Evolutionary conservation across 2,329 filamentous ascomycete species (phyloP).

Genomic region (Basipetospora sp.): DNA sequence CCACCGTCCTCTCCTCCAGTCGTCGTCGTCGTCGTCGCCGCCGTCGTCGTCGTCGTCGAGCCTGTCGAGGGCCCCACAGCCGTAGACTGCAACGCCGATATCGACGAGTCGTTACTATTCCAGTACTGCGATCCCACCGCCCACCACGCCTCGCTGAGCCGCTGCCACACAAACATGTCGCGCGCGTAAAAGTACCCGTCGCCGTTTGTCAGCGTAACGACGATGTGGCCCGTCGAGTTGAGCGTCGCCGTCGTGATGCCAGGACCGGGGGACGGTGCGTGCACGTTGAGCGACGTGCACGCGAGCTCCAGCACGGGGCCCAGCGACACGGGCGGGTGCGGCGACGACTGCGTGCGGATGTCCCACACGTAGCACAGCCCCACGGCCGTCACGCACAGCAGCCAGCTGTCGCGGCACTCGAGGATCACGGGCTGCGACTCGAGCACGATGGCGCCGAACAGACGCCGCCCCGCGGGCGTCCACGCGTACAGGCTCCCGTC

Average conservation of each 20-base stretch:
- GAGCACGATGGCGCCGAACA: slow-evolving; percentile 71
- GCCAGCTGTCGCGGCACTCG: slow-evolving; percentile 76
- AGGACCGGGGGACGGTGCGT: slow-evolving; percentile 60
- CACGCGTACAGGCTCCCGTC: slow-evolving; percentile 82
- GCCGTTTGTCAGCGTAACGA: slow-evolving; percentile 86
- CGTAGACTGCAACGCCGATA: slow-evolving; percentile 63
- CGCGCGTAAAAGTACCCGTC: slow-evolving; percentile 86
- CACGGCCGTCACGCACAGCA: slow-evolving; percentile 76
- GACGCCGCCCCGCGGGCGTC: slow-evolving; percentile 77
- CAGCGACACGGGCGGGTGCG: slow-evolving; percentile 79
- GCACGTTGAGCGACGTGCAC: slow-evolving; percentile 59
- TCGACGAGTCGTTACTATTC: slow-evolving; percentile 89
- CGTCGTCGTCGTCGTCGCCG: slow-evolving; percentile 31
- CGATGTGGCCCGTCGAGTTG: slow-evolving; percentile 71
- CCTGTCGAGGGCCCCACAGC: slow-evolving; percentile 40
- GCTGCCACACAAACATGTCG: slow-evolving; percentile 80
- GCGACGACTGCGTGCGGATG: slow-evolving; percentile 63
- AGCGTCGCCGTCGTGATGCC: slow-evolving; percentile 82
- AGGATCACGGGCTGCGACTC: slow-evolving; percentile 90
- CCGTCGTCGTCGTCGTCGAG: slow-evolving; percentile 26
- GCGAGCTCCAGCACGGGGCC: slow-evolving; percentile 81
- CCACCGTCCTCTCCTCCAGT: no score
- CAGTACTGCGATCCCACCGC: slow-evolving; percentile 95
- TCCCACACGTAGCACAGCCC: slow-evolving; percentile 93
- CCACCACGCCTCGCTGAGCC: slow-evolving; percentile 96